Conservation (phyloP, 148 eudicot species). For the Dianthus caryophyllus region DNA sequence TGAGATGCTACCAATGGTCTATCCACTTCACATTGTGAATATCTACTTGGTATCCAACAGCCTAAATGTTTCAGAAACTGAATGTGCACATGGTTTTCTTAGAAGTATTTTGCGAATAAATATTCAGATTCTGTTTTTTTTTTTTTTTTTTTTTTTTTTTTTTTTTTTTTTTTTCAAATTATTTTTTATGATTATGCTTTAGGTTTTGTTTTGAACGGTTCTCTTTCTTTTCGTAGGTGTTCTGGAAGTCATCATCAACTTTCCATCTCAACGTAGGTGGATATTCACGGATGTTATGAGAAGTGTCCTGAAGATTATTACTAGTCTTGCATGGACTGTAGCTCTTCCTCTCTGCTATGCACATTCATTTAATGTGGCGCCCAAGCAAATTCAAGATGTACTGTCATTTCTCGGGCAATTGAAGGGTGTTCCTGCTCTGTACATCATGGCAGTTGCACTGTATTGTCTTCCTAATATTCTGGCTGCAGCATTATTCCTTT, state of each 20-base stretch:
- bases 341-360: constrained; percentile 76
- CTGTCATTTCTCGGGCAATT: constrained; percentile 48
- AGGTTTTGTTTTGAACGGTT: background rate
- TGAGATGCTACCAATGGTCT: background rate
- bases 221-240: constrained; percentile 45
- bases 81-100: background rate
- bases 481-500: constrained; percentile 65
- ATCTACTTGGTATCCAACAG: constrained; percentile 12
- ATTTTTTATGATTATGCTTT: constrained; percentile 1
- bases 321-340: constrained; percentile 69
- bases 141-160: too few relatives aligned
- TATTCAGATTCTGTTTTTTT: constrained; percentile 10
- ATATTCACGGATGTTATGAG: constrained; percentile 67
- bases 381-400: constrained; percentile 39
- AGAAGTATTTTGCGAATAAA: background rate
- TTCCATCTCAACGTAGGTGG: constrained; percentile 78
- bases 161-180: too few relatives aligned
- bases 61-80: background rate
- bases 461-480: constrained; percentile 79
- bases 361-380: constrained; percentile 41
- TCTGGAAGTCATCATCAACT: constrained; percentile 67
- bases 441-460: constrained; percentile 59
- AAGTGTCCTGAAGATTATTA: constrained; percentile 64
- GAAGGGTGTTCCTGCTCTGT: constrained; percentile 70
- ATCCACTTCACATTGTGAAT: background rate